Conservation (phyloP, 2,329 filamentous ascomycete species). For the Ophiosphaerella narmari region DNA sequence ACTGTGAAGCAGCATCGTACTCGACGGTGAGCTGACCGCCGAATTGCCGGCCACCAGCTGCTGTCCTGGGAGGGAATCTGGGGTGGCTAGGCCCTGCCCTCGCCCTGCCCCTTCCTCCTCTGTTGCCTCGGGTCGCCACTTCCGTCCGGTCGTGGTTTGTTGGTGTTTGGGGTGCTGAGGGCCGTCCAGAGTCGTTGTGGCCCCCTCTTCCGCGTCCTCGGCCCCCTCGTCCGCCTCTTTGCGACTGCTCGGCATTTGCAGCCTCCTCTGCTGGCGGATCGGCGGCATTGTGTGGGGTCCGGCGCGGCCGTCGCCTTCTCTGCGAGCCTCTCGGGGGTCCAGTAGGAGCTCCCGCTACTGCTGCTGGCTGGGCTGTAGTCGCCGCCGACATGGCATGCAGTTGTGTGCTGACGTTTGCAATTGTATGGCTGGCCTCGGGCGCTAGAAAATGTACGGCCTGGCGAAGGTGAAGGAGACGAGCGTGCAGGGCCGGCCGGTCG, state of each 20-base stretch:
- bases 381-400: constrained; percentile 27
- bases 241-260: constrained; percentile 15
- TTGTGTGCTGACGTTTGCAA: constrained; percentile 1
- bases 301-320: constrained; percentile 27
- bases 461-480: constrained; percentile 25
- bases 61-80: constrained; percentile 27
- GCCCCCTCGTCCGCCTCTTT: constrained; percentile 27
- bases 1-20: constrained; percentile 19
- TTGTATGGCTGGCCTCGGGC: constrained; percentile 20
- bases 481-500: not conserved
- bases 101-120: constrained; percentile 18
- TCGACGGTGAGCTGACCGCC: constrained; percentile 54
- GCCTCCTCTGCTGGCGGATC: constrained; percentile 25
- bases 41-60: constrained; percentile 51
- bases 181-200: constrained; percentile 7
- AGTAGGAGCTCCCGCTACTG: constrained; percentile 3
- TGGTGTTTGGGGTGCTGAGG: constrained; percentile 1
- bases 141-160: not conserved
- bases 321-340: constrained; percentile 20
- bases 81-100: constrained; percentile 11
- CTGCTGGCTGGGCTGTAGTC: constrained; percentile 16
- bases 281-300: constrained; percentile 25
- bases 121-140: constrained; percentile 1
- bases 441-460: constrained; percentile 37
- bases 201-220: constrained; percentile 24